Evolutionary conservation across 352 stramenopile species (phyloP), one percentile per base, ranked within the genome.

Genomic region (Globisporangium paddicum): DNA sequence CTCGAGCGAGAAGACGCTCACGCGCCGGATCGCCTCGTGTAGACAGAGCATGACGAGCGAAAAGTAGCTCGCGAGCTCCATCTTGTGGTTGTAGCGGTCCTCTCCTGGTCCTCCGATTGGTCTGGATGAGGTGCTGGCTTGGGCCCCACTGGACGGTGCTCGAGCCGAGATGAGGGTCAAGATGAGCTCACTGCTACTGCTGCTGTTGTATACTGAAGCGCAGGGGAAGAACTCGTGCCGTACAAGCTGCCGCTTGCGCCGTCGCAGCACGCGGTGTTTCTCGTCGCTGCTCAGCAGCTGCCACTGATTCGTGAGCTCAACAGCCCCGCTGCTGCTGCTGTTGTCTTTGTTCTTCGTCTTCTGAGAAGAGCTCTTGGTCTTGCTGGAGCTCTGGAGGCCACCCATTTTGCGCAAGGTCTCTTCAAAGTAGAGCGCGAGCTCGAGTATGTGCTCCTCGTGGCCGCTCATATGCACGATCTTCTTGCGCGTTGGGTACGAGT

Each of bases 391-490:
- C 32, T 50, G 40, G 5, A 7, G 25, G n/a, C 26, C 25, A 37
- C 35, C 38, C 30, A 30, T 38, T 28, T 50, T 45, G 6, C 23
- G 56, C 7, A 69, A 7, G 0, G 40, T 58, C 23, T 75, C 58
- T 34, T 75, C 68, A 45, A 77, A 77, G 57, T 55, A 72, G 41
- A 82, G 55, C 41, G 60, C 68, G 18, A 82, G 47, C 30, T 77
- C 68, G 8, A 79, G 52, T 1, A 82, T 63, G 10, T 54, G 44
- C 51, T 70, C 66, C 63, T 82, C 73, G 25, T 82, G 73, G 52
- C 73, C 68, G 38, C 68, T 75, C 57, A 82, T 63, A 18, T 79
- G 57, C 23, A 79, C 62, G 50, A 82, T 70, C 30, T 60, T 63
- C 57, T 70, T 73, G 1, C 49, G 53, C 19, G 34, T 37, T 2